Percentiles rank a stretch among this genome's conserved stretches.
Evolutionary conservation across 176 grass and related monocot genomes (phyloP).

Genomic region (Paspalum vaginatum): DNA sequence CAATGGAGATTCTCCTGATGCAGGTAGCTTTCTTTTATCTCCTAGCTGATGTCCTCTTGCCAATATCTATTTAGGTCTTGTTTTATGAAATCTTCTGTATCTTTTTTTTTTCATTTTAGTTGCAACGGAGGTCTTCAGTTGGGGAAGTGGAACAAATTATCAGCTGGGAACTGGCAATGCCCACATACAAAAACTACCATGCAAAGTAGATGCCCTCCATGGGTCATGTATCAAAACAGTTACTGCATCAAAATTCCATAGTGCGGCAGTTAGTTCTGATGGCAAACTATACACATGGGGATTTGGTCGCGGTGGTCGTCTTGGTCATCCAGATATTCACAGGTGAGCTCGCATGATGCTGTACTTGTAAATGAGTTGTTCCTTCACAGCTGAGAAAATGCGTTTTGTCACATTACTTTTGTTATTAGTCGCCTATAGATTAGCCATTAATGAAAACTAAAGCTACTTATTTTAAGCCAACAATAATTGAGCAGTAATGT

Average conservation of each 20-base stretch:
- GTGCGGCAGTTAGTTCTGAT: slow-evolving; percentile 82
- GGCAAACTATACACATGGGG: slow-evolving; percentile 98
- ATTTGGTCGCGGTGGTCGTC: slow-evolving; percentile 91
- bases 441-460: slow-evolving; percentile 28
- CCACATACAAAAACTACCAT: slow-evolving; percentile 96
- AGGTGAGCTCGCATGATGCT: slow-evolving; percentile 51
- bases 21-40: slow-evolving; percentile 64
- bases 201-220: slow-evolving; percentile 96
- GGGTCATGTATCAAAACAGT: slow-evolving; percentile 74
- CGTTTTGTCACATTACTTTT: background rate
- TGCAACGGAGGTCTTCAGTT: slow-evolving; percentile 93
- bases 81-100: slow-evolving; percentile 31
- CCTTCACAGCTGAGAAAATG: background rate
- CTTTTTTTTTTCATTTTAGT: slow-evolving; percentile 70
- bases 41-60: slow-evolving; percentile 28
- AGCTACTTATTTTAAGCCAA: slow-evolving; percentile 16
- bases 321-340: slow-evolving; percentile 95
- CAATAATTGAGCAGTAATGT: slow-evolving; percentile 9
- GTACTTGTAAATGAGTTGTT: background rate
- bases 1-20: slow-evolving; percentile 63
- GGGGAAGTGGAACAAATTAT: slow-evolving; percentile 99
- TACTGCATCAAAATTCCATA: slow-evolving; percentile 92
- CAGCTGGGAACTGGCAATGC: slow-evolving; percentile 97
- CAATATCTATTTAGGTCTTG: slow-evolving; percentile 43
- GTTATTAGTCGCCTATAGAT: background rate